Evolutionary conservation across 1,284 basidiomycete genomes (phyloP), one percentile per base, ranked within the genome.

Genomic region (Abortiporus biennis): DNA sequence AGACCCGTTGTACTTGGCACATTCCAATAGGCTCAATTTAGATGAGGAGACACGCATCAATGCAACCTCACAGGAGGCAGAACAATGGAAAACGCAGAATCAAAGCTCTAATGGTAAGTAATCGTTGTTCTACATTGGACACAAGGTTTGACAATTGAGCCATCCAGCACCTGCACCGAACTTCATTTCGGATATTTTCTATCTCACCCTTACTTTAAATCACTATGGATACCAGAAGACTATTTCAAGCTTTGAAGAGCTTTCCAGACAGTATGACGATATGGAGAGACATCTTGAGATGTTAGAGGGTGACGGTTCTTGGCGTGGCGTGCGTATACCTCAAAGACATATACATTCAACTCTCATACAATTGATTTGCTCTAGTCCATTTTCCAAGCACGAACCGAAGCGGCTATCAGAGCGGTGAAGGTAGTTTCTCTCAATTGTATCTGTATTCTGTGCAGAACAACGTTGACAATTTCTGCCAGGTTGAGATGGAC

Each of bases 171-270:
- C 74, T 6, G 74, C 87, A 4, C 75, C 87, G 2, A 97, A 96
- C 62, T 99, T 99, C 65, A 94, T 99, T 51, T 93, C 94, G 1
- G 87, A 98, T 42, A 79, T 96, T 9, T 99, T 96, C 69, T 98
- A 88, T 69, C 71, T 98, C 29, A 74, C 84, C 6, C 76, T 89
- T 45, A 82, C 90, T 0, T 84, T 85, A 67, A 84, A 86, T 46
- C 92, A 96, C 61, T 84, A 92, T 43, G 93, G 92, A 1, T 77
- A 89, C 46, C 72, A 85, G 53, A 84, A 80, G 57, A 90, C 90
- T 0, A 81, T 93, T 36, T 80, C 80, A 34, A 80, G 76, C 6
- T 83, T 82, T 49, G 80, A 80, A 31, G 78, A 79, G 37, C 72
- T 85, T 27, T 72, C 72, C 29, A 86, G 86, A 56, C 81, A 90